These are phyloP conservation scores for Myxozyma udenii DNA, from an alignment of 805 yeast species.

Conservation along the genomic window DNA sequence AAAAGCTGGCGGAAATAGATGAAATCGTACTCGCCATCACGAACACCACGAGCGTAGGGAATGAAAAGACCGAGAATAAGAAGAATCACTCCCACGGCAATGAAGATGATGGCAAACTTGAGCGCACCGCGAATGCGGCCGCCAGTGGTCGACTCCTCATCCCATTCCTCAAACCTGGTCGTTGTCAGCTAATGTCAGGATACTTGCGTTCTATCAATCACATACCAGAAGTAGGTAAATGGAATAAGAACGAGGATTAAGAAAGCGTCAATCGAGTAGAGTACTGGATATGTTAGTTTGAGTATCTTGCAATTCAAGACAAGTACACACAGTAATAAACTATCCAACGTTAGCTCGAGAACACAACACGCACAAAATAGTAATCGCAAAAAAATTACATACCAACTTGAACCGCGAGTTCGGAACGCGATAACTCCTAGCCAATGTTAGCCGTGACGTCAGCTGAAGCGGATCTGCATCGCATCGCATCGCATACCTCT, in stretches of 20 bases:
- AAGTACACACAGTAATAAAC: slow-evolving; percentile 22
- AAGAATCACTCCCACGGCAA: slow-evolving; percentile 16
- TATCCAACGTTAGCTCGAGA: slow-evolving; percentile 1
- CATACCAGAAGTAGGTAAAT: slow-evolving; percentile 33
- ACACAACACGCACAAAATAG: background rate
- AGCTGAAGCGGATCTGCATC: background rate
- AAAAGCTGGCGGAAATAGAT: slow-evolving; percentile 24
- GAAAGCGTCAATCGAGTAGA: slow-evolving; percentile 31
- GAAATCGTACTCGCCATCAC: slow-evolving; percentile 22
- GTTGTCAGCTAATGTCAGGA: background rate
- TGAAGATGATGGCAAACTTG: slow-evolving; percentile 24
- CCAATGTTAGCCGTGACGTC: background rate
- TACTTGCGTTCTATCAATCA: background rate
- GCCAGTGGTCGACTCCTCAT: slow-evolving; percentile 25
- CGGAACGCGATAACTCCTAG: slow-evolving; percentile 1
- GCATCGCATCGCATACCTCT: slow-evolving; percentile 6
- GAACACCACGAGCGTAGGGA: slow-evolving; percentile 27
- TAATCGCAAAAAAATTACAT: background rate
- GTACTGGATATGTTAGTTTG: slow-evolving; percentile 6
- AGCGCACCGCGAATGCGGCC: slow-evolving; percentile 26
- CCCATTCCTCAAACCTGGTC: slow-evolving; percentile 31
- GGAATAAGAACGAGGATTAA: slow-evolving; percentile 30
- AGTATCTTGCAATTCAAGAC: background rate
- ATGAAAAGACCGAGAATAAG: slow-evolving; percentile 28
- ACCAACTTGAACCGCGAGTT: slow-evolving; percentile 13